Conservation (phyloP, 225 moss, liverwort and hornwort species). For the Marchantia paleacea region DNA sequence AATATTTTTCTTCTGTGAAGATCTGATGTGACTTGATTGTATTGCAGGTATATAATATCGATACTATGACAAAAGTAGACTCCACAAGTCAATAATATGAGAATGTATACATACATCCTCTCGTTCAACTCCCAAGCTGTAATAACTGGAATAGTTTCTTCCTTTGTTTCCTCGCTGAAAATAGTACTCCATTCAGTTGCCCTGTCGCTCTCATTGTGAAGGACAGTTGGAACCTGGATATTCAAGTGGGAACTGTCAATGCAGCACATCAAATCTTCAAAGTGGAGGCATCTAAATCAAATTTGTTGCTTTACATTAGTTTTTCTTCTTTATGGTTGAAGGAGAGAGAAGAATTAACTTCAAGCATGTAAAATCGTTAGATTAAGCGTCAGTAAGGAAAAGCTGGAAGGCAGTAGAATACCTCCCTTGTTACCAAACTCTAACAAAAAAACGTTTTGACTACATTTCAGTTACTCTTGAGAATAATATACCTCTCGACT, state of each 20-base stretch:
- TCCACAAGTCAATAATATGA: no score
- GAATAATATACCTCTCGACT: no score
- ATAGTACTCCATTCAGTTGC: conserved; percentile 80
- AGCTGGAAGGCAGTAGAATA: no score
- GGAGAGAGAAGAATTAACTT: no score
- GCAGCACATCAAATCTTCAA: neutral
- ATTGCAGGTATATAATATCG: neutral
- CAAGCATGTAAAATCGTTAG: no score
- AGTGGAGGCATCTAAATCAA: no score
- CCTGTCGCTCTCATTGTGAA: conserved; percentile 87
- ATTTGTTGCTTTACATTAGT: no score
- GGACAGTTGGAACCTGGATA: conserved; percentile 74
- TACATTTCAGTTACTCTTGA: no score
- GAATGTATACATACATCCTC: conserved; percentile 61
- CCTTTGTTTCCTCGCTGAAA: conserved; percentile 64
- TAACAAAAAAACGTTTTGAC: no score
- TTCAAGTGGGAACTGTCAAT: neutral
- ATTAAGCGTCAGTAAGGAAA: no score
- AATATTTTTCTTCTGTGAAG: neutral
- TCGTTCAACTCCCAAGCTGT: conserved; percentile 96
- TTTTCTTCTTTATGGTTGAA: no score
- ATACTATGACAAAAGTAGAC: neutral
- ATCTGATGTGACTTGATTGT: neutral
- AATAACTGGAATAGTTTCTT: conserved; percentile 78
- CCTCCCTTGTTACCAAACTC: no score